Evolutionary conservation across 129 eudicot species (phyloP).

Genomic region (Saussurea involucrata): DNA sequence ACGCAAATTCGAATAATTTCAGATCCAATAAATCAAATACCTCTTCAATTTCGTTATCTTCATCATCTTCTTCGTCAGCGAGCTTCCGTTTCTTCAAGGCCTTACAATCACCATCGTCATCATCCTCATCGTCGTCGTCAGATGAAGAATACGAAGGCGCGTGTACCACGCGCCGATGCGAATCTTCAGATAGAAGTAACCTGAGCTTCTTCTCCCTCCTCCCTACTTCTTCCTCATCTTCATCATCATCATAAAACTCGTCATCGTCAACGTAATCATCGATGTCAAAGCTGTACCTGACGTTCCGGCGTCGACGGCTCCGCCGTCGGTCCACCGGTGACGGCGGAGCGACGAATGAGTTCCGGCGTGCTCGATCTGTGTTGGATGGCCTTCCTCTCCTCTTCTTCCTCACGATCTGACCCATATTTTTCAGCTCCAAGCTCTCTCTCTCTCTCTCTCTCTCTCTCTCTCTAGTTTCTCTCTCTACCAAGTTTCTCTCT

Average conservation of each 20-base stretch:
- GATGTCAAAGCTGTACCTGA: conserved; percentile 71
- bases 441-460: conserved; percentile 24
- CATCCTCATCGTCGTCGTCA: background rate
- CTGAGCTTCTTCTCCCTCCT: conserved; percentile 74
- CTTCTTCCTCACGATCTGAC: conserved; percentile 88
- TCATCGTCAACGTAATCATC: conserved; percentile 80
- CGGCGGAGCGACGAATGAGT: conserved; percentile 13
- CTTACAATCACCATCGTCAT: conserved; percentile 24
- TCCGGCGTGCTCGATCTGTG: conserved; percentile 67
- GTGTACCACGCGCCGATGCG: conserved; percentile 48
- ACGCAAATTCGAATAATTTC: background rate
- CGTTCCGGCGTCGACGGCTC: conserved; percentile 74
- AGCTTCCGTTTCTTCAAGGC: conserved; percentile 63
- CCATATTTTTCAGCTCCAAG: conserved; percentile 48
- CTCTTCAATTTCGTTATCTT: conserved; percentile 42
- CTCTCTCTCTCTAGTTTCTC: conserved; percentile 26
- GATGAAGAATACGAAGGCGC: conserved; percentile 36
- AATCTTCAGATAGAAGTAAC: conserved; percentile 40
- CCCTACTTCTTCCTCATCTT: conserved; percentile 40
- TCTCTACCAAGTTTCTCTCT: conserved; percentile 31
- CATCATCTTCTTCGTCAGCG: conserved; percentile 28
- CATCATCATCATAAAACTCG: conserved; percentile 46
- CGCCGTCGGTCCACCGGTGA: conserved; percentile 48
- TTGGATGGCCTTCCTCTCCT: conserved; percentile 82
- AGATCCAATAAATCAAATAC: conserved; percentile 41